phyloP scores from a whole-genome alignment of 2,329 filamentous ascomycete genomes.

The Fusarium piperis region DNA sequence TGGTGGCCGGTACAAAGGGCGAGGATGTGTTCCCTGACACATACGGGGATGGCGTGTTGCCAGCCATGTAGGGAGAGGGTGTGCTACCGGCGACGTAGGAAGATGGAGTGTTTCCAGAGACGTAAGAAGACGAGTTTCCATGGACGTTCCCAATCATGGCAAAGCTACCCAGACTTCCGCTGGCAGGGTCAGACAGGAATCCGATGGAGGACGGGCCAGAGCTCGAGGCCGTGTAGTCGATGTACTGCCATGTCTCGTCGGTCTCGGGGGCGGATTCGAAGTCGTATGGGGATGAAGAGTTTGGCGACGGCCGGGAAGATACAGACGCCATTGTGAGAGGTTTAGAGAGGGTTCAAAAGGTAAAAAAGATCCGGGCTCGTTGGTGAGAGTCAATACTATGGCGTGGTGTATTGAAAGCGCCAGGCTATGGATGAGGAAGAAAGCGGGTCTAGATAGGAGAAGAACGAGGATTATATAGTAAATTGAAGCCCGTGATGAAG shows the following conservation, averaged over 20 bases:
- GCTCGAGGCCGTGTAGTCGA: constrained; percentile 49
- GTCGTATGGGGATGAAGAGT: constrained; percentile 51
- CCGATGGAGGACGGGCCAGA: constrained; percentile 52
- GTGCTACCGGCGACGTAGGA: constrained; percentile 26
- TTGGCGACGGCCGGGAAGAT: constrained; percentile 52
- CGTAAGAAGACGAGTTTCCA: constrained; percentile 24
- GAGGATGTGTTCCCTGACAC: constrained; percentile 36
- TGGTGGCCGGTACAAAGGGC: constrained; percentile 11
- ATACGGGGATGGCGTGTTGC: constrained; percentile 21
- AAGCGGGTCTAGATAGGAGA: not conserved
- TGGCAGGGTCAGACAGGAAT: constrained; percentile 61
- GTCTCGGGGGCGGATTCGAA: constrained; percentile 51
- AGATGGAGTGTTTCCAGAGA: constrained; percentile 14
- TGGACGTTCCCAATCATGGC: constrained; percentile 54
- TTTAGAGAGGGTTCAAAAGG: not conserved
- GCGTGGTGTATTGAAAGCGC: not conserved
- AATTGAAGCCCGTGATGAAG: not conserved
- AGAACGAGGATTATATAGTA: constrained; percentile 2
- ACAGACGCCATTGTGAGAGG: constrained; percentile 50
- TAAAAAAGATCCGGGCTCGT: not conserved
- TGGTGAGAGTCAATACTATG: not conserved
- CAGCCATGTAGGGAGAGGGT: constrained; percentile 20
- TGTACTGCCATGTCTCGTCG: constrained; percentile 58
- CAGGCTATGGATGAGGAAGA: not conserved
- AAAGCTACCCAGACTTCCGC: constrained; percentile 62